Percentiles rank a stretch among this genome's conserved stretches.
phyloP scores from a whole-genome alignment of 345 rosid genomes.

The Fremontodendron californicum region DNA sequence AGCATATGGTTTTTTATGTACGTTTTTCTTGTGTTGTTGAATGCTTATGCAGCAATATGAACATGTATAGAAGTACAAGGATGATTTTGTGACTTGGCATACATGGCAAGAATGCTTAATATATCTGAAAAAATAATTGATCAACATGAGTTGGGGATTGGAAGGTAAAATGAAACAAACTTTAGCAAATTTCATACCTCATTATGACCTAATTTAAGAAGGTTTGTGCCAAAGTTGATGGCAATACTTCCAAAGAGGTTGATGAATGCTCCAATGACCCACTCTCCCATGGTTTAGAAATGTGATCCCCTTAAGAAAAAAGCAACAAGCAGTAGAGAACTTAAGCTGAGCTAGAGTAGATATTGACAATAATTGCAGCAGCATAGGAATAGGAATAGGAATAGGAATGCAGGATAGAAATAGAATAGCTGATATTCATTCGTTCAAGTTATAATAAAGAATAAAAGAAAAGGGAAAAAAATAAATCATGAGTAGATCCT shows the following conservation, averaged over 20 bases:
- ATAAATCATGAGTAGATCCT: not conserved
- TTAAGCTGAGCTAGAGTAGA: slow-evolving; percentile 21
- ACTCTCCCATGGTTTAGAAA: slow-evolving; percentile 83
- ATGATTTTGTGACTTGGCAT: not conserved
- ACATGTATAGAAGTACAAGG: not conserved
- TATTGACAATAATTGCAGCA: slow-evolving; percentile 8
- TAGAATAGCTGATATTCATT: not conserved
- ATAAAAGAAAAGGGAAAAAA: not conserved
- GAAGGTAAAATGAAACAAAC: not conserved
- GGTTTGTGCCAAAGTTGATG: slow-evolving; percentile 98
- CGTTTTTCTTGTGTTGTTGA: not conserved
- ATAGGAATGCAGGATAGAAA: not conserved
- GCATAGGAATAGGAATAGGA: not conserved
- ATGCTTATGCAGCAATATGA: not conserved
- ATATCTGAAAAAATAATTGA: not conserved
- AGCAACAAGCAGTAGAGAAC: slow-evolving; percentile 31
- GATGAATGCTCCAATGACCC: slow-evolving; percentile 96
- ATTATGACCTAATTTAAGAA: slow-evolving; percentile 92
- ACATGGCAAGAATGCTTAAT: not conserved
- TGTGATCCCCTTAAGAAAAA: slow-evolving; percentile 27
- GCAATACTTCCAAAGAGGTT: slow-evolving; percentile 95
- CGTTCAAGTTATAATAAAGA: not conserved
- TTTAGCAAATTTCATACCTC: slow-evolving; percentile 43
- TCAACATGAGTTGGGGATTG: not conserved
- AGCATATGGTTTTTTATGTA: not conserved